These are phyloP conservation scores for Cercospora janseana DNA, from an alignment of 2,329 filamentous ascomycete species.

Conservation along the genomic window DNA sequence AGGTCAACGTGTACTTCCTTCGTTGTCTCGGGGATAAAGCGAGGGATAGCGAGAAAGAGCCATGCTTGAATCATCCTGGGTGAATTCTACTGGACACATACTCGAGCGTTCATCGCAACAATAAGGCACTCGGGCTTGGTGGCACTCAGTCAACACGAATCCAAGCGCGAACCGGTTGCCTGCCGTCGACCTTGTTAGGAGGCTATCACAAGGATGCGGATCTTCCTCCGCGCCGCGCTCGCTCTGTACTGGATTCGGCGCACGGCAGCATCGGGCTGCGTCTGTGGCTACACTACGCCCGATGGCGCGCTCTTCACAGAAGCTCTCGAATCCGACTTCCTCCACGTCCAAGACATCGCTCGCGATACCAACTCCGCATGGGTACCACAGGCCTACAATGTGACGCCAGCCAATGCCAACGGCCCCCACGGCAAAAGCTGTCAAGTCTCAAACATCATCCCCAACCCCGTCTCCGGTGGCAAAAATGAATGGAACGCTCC, in stretches of 20 bases:
- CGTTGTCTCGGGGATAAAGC: background rate
- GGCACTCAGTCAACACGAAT: too few species aligned
- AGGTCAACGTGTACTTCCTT: background rate
- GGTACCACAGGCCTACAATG: slow-evolving; percentile 66
- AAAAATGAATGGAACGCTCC: slow-evolving; percentile 43
- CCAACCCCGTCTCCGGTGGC: slow-evolving; percentile 49
- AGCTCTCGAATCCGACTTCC: slow-evolving; percentile 69
- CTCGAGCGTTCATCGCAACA: too few species aligned
- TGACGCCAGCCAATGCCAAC: slow-evolving; percentile 56
- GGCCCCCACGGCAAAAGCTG: slow-evolving; percentile 68
- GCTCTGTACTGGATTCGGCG: background rate
- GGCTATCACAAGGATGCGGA: too few species aligned
- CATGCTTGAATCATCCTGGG: too few species aligned
- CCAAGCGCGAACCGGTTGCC: too few species aligned
- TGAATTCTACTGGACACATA: too few species aligned
- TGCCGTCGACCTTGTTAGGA: too few species aligned
- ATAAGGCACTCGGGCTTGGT: too few species aligned
- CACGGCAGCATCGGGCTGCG: slow-evolving; percentile 51
- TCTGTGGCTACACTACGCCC: slow-evolving; percentile 68
- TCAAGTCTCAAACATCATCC: slow-evolving; percentile 55
- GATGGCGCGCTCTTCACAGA: slow-evolving; percentile 63
- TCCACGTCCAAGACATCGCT: slow-evolving; percentile 48
- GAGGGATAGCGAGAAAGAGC: too few species aligned
- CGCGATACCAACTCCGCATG: slow-evolving; percentile 50
- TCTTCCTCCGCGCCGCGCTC: background rate